Evolutionary conservation across 2,329 filamentous ascomycete species (phyloP), one percentile per base, ranked within the genome.

Genomic region (Orbilia quercus): DNA sequence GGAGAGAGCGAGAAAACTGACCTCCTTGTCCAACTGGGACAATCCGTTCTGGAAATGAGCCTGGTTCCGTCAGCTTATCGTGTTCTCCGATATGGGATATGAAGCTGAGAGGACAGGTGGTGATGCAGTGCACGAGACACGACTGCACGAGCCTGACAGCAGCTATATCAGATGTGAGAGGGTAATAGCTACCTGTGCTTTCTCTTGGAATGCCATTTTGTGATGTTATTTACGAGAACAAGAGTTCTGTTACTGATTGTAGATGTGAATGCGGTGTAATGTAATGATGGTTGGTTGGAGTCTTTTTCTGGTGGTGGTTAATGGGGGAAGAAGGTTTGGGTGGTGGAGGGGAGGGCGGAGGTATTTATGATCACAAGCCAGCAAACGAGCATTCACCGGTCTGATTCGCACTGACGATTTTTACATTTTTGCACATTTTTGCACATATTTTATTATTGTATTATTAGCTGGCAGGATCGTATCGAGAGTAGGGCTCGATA

Each of bases 11-110:
- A 51, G 20, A 34, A 42, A 63, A 83, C 87, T 77, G 83, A 93
- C 91, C 89, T 92, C 90, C 80, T 88, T 89, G 83, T 96, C 91
- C 83, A 96, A 89, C 83, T 89, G 86, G 78, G 87, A 86, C 80
- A 95, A 85, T 80, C 91, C 89, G 79, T 90, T 85, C 82, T 92
- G 89, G 47, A 73, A 66, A 47, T 73, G 59, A 42, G 42, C n/a
- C 67, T 72, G 40, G 5, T 53, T 31, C 34, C 7, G 67, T 73
- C 48, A 64, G 51, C 25, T 23, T 62, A 25, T 40, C n/a, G 14
- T 54, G 11, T 7, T 34, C 54, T n/a, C 22, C 14, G 7, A n/a
- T n/a, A n/a, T 4, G n/a, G 38, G 14, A 36, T 44, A 53, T 36
- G 22, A 16, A 22, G 57, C 16, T 28, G 16, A 16, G 7, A 20